Evolutionary conservation across 345 rosid species (phyloP).

Genomic region (Isatis tinctoria): DNA sequence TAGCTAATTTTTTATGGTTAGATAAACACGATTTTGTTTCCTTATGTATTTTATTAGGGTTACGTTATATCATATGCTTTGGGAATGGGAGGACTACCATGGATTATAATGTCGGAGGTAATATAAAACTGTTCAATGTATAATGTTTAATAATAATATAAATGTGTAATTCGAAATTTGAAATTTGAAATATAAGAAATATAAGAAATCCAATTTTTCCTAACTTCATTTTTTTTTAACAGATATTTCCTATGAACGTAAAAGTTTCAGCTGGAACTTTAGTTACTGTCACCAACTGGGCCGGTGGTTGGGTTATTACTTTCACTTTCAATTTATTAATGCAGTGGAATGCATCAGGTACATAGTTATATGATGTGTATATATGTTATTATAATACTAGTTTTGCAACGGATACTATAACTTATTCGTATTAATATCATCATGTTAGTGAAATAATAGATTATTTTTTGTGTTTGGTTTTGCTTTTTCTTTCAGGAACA

Average conservation of each 20-base stretch:
- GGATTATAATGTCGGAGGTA: constrained; percentile 68
- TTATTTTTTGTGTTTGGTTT: background rate
- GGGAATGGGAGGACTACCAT: constrained; percentile 56
- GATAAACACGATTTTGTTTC: background rate
- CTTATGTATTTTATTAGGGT: constrained; percentile 28
- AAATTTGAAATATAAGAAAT: background rate
- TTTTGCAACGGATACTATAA: background rate
- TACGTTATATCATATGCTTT: constrained; percentile 22
- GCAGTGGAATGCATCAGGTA: constrained; percentile 50
- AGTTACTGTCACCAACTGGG: constrained; percentile 38
- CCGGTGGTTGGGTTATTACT: constrained; percentile 40
- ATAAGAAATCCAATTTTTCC: background rate
- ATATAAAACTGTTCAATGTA: background rate
- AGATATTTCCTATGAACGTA: constrained; percentile 50
- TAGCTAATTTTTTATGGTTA: background rate
- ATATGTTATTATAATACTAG: background rate
- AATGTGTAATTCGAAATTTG: background rate
- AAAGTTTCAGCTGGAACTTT: constrained; percentile 57
- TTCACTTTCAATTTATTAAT: constrained; percentile 45
- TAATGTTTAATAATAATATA: background rate
- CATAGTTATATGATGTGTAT: background rate
- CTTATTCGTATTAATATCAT: background rate
- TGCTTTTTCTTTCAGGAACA: constrained; percentile 41
- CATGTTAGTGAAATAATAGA: background rate
- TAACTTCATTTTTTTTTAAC: background rate